phyloP scores from a whole-genome alignment of 352 stramenopile species.

The Aphanomyces cochlioides region DNA sequence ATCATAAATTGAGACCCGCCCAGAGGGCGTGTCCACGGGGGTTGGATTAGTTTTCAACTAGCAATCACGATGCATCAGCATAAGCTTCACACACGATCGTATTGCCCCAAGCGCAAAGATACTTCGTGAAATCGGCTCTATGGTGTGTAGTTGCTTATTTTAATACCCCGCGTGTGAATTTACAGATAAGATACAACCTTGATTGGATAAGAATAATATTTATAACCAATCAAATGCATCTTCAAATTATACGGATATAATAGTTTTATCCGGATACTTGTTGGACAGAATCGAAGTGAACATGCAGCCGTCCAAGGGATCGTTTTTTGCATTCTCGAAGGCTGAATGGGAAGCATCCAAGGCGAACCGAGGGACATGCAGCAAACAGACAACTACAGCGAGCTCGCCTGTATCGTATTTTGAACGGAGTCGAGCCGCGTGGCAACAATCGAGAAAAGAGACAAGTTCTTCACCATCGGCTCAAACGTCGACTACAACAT shows the following conservation, averaged over 20 bases:
- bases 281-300: too few relatives aligned
- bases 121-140: background rate
- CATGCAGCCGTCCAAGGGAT: background rate
- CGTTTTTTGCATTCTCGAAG: conserved; percentile 10
- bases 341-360: conserved; percentile 16
- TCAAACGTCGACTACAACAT: background rate
- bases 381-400: background rate
- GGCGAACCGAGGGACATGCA: background rate
- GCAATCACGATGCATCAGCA: conserved; percentile 93
- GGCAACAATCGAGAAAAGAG: background rate
- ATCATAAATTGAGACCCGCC: conserved; percentile 90
- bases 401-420: background rate
- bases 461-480: background rate
- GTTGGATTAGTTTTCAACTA: conserved; percentile 95
- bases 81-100: conserved; percentile 90
- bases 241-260: too few relatives aligned
- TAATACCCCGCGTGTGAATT: background rate
- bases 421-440: conserved; percentile 11
- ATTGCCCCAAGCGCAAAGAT: conserved; percentile 93
- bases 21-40: conserved; percentile 83
- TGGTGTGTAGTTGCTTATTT: background rate
- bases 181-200: too few relatives aligned
- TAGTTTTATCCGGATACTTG: too few relatives aligned
- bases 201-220: too few relatives aligned
- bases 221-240: too few relatives aligned